Conservation (phyloP, 306 rosid genomes). For the Begonia fuchsioides region DNA sequence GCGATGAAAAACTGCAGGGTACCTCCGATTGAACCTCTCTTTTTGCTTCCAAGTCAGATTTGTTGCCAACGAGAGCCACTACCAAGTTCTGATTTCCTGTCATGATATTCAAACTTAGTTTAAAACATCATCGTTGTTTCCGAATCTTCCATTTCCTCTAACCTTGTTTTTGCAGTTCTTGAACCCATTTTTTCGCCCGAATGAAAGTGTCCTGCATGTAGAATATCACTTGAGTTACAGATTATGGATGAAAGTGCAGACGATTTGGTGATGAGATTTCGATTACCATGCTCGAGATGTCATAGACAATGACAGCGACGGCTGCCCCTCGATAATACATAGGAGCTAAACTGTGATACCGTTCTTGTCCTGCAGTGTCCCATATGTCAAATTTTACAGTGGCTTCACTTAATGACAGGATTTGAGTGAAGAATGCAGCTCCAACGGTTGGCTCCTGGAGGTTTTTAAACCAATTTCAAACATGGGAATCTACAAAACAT, state of each 20-base stretch:
- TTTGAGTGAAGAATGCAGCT: slow-evolving; percentile 87
- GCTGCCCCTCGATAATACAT: slow-evolving; percentile 96
- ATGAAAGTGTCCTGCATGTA: slow-evolving; percentile 54
- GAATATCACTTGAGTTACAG: not conserved
- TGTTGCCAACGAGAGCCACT: slow-evolving; percentile 73
- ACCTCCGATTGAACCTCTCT: slow-evolving; percentile 69
- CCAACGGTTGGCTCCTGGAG: slow-evolving; percentile 80
- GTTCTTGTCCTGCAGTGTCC: slow-evolving; percentile 96
- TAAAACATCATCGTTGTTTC: no score
- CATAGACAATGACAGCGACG: slow-evolving; percentile 71
- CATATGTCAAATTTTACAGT: slow-evolving; percentile 86
- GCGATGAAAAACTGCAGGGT: no score
- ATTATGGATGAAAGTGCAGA: not conserved
- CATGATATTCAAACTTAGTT: no score
- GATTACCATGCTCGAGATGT: slow-evolving; percentile 3
- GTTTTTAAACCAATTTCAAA: no score
- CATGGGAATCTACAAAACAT: no score
- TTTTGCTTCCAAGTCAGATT: slow-evolving; percentile 51
- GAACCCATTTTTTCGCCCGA: slow-evolving; percentile 90
- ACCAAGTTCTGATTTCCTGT: slow-evolving; percentile 53
- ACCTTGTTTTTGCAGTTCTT: slow-evolving; percentile 75
- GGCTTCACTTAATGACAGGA: slow-evolving; percentile 62
- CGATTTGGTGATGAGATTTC: no score
- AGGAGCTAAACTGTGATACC: slow-evolving; percentile 86
- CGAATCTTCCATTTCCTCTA: no score